A percentile compares a stretch with the other conserved stretches of the same genome.
Evolutionary conservation across 208 protist species (phyloP).

Genomic region (Wallacemonas sp.): DNA sequence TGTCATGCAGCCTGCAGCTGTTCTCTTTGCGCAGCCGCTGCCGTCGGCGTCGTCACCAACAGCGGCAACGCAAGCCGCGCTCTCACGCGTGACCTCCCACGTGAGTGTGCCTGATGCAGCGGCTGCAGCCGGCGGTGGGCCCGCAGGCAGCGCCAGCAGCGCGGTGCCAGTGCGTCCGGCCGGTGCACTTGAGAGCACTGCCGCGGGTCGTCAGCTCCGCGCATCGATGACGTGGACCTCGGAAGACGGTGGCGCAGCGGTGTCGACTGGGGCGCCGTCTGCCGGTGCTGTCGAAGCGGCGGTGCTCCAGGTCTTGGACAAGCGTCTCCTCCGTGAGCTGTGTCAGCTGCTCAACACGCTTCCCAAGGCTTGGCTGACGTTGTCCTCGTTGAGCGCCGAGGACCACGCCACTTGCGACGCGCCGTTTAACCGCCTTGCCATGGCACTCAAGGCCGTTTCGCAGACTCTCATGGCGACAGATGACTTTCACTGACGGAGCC

Average conservation of each 20-base stretch:
- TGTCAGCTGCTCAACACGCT: conserved; percentile 60
- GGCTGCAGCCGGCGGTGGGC: neutral
- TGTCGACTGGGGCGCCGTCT: neutral
- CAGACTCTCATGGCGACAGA: conserved; percentile 79
- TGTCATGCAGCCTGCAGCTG: conserved; percentile 28
- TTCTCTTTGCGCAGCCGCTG: conserved; percentile 22
- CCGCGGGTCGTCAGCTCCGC: no score
- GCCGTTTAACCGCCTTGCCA: conserved; percentile 46
- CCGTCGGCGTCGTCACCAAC: conserved; percentile 7
- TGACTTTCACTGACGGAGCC: conserved; percentile 33
- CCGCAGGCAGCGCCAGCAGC: neutral
- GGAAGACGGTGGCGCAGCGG: neutral
- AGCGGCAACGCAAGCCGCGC: conserved; percentile 10
- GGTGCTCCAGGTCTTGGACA: conserved; percentile 44
- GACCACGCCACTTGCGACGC: conserved; percentile 57
- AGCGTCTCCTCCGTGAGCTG: conserved; percentile 62
- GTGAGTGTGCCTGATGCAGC: conserved; percentile 1
- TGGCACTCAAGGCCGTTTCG: conserved; percentile 65
- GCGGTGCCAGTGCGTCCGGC: neutral
- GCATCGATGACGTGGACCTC: neutral
- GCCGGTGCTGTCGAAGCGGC: conserved; percentile 6
- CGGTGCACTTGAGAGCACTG: neutral
- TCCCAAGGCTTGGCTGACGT: conserved; percentile 53
- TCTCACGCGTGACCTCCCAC: neutral
- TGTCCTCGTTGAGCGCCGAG: conserved; percentile 42